phyloP scores from a whole-genome alignment of 169 alveolate genomes.

The Plasmodium berghei region DNA sequence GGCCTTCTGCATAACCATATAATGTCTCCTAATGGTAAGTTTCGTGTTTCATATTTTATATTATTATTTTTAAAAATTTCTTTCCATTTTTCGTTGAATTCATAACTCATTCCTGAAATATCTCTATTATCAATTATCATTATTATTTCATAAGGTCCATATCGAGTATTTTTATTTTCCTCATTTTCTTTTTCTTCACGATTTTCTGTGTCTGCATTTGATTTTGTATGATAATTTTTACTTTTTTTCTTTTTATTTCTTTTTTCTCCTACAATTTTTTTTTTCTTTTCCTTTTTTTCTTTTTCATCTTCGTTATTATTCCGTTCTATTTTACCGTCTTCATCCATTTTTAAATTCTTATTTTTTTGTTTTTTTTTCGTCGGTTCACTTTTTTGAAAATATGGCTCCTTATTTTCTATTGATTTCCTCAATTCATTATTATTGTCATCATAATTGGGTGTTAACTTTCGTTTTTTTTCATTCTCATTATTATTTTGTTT shows the following conservation, averaged over 20 bases:
- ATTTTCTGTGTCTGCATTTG: not conserved
- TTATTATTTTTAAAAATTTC: constrained; percentile 68
- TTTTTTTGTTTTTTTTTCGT: not conserved
- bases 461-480: no score
- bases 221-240: not conserved
- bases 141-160: constrained; percentile 79
- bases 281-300: not conserved
- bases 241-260: constrained; percentile 1
- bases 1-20: constrained; percentile 82
- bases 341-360: constrained; percentile 9
- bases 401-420: no score
- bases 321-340: not conserved
- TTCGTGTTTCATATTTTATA: constrained; percentile 70
- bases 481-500: no score
- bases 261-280: not conserved
- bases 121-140: constrained; percentile 87
- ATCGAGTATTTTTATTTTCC: not conserved
- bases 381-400: no score
- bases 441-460: no score
- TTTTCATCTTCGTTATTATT: not conserved
- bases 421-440: no score
- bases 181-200: not conserved
- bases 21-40: constrained; percentile 87
- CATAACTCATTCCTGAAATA: constrained; percentile 75
- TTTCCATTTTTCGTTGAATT: constrained; percentile 77